Evolutionary conservation across 2,329 filamentous ascomycete genomes (phyloP).

Genomic region (Aspergillus novofumigatus): DNA sequence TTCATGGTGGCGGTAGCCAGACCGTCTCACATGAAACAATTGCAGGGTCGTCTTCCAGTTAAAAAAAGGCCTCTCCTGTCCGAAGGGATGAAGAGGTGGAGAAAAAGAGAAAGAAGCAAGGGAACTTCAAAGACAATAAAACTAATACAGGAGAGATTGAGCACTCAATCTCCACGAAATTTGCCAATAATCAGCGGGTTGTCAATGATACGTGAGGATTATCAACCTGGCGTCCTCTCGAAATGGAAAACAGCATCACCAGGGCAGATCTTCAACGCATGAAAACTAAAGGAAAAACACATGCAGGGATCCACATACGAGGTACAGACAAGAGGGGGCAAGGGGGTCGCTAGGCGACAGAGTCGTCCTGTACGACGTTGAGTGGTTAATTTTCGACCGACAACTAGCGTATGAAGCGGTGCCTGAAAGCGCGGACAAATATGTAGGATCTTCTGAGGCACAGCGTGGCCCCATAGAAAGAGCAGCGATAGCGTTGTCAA

Average conservation of each 20-base stretch:
- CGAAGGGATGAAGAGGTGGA: background rate
- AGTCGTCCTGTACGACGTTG: background rate
- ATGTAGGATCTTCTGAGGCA: background rate
- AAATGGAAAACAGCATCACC: no score
- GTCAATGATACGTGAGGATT: background rate
- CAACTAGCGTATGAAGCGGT: background rate
- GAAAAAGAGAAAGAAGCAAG: background rate
- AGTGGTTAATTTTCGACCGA: background rate
- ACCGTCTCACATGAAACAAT: slow-evolving; percentile 5
- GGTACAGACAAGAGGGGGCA: background rate
- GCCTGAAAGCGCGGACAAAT: background rate
- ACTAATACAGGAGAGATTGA: background rate
- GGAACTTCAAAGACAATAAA: no score
- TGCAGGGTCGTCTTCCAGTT: background rate
- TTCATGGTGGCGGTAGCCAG: slow-evolving; percentile 19
- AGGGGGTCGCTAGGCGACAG: background rate
- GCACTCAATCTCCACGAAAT: background rate
- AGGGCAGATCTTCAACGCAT: background rate
- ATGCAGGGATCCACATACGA: background rate
- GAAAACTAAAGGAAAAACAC: background rate
- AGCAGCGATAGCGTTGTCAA: background rate
- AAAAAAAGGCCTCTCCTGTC: background rate
- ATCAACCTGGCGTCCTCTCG: no score
- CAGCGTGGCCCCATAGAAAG: background rate
- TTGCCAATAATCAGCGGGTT: background rate